Evolutionary conservation across 2,329 filamentous ascomycete species (phyloP), one percentile per base, ranked within the genome.

Genomic region (Fusarium chlamydosporum): DNA sequence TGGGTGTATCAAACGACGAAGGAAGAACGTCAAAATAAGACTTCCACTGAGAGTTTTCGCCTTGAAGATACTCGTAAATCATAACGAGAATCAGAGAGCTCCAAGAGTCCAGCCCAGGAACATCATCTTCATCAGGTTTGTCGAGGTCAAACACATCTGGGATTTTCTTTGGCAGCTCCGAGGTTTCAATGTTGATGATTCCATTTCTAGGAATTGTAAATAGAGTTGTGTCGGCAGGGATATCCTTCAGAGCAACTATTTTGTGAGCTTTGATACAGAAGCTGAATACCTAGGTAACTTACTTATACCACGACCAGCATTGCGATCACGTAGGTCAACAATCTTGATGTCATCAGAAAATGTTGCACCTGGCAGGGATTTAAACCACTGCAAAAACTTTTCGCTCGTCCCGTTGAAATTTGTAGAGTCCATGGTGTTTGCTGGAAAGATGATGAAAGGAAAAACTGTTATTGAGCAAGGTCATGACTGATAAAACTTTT

Each of bases 1-100:
- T 97, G 68, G 95, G 86, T 3, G 93, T 96, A 77, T 96, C 88
- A 75, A 97, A 97, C 2, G 80, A 74, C 7, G 76, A 71, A 1
- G 93, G 93, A 7, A 97, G 84, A 20, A 97, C 83, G 59, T 89
- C 85, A 70, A 97, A 89, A 78, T 97, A 97, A 0, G 89, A 84
- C 68, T 88, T 87, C 94, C 94, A 97, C 10, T 79, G 81, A 2
- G 93, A 96, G 1, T 71, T 80, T 63, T 72, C 81, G 50, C 78
- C 89, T 77, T 78, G 89, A 9, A 89, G 79, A 56, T 83, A 84
- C 80, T 97, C 93, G 79, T 93, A 92, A 51, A 96, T 86, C 86
- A 97, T 89, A 65, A 92, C 86, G 20, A 97, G 83, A 65, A 97
- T 96, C 18, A 89, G 80, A 0, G 81, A 82, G 18, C 83, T 82